Conservation (phyloP, 768 basidiomycete species). For the Kwoniella botswanensis region DNA sequence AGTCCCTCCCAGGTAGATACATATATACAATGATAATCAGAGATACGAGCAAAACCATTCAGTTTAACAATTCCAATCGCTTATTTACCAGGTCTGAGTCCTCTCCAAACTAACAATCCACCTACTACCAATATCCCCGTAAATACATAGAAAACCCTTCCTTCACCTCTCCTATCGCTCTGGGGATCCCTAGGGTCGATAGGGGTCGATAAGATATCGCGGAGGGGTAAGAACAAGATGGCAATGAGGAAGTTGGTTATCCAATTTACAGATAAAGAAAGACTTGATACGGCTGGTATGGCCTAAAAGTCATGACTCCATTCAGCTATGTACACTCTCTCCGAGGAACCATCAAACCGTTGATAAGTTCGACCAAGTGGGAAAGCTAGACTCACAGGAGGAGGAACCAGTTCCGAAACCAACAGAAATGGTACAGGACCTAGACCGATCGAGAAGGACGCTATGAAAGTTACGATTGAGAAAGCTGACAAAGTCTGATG, state of each 20-base stretch:
- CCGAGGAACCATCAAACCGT: too few relatives aligned
- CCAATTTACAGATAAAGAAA: slow-evolving; percentile 79
- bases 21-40: too few relatives aligned
- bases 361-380: too few relatives aligned
- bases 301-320: slow-evolving; percentile 61
- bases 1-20: too few relatives aligned
- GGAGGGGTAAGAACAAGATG: slow-evolving; percentile 80
- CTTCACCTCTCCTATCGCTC: slow-evolving; percentile 66
- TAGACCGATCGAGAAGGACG: slow-evolving; percentile 85
- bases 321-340: neutral
- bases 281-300: slow-evolving; percentile 77
- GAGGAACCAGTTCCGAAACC: slow-evolving; percentile 84
- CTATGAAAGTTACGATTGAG: slow-evolving; percentile 77
- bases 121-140: slow-evolving; percentile 63
- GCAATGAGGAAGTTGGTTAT: slow-evolving; percentile 82
- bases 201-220: slow-evolving; percentile 65
- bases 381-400: slow-evolving; percentile 64
- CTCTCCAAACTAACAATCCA: slow-evolving; percentile 42
- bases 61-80: neutral
- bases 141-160: slow-evolving; percentile 89
- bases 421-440: slow-evolving; percentile 94
- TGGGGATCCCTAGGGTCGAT: slow-evolving; percentile 50
- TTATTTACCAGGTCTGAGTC: slow-evolving; percentile 23
- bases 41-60: neutral
- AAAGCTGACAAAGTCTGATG: slow-evolving; percentile 70